phyloP scores from a whole-genome alignment of 257 asterid species.

The Datura wrightii region DNA sequence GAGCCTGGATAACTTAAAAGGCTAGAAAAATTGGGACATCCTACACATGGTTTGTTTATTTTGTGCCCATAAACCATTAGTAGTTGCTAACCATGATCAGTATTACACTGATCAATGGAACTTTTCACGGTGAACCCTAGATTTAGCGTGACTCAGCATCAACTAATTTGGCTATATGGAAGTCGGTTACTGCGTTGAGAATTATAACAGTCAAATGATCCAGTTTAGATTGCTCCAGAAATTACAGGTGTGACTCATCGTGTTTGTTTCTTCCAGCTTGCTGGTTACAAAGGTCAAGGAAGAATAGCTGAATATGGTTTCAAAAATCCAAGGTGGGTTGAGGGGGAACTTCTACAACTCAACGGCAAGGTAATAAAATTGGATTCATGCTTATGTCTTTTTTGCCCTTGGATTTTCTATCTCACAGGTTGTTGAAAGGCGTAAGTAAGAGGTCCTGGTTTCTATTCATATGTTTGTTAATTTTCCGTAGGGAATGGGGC shows the following conservation, averaged over 20 bases:
- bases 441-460: background rate
- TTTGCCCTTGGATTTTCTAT: background rate
- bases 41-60: background rate
- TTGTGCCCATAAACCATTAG: conserved; percentile 3
- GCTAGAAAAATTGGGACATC: background rate
- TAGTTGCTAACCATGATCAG: conserved; percentile 13
- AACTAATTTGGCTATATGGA: background rate
- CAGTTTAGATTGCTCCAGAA: conserved; percentile 34
- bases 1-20: background rate
- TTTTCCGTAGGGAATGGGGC: conserved; percentile 72
- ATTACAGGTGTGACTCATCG: conserved; percentile 6
- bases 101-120: background rate
- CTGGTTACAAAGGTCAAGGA: conserved; percentile 92
- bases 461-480: background rate
- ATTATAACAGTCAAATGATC: background rate
- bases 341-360: conserved; percentile 91
- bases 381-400: background rate
- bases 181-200: background rate
- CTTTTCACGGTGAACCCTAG: conserved; percentile 19
- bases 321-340: conserved; percentile 88
- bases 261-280: conserved; percentile 57
- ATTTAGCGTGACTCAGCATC: conserved; percentile 23
- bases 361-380: conserved; percentile 73
- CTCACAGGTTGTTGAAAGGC: background rate
- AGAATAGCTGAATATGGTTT: conserved; percentile 90